These are phyloP conservation scores for Chytridium lagenaria DNA, from an alignment of 371 early-diverging fungal genomes.

Conservation along the genomic window DNA sequence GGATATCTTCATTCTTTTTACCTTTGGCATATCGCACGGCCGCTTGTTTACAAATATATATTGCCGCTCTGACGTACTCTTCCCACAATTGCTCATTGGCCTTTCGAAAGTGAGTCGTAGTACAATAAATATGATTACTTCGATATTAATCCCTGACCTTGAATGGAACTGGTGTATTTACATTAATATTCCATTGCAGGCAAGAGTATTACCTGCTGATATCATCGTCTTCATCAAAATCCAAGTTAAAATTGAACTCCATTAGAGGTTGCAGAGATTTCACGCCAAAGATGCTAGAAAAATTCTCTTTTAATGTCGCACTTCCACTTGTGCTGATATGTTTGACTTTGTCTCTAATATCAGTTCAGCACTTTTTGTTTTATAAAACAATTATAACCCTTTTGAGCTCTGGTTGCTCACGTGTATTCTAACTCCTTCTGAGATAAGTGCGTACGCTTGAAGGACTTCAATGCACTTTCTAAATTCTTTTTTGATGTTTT, in stretches of 20 bases:
- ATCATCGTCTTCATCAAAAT: conserved; percentile 7
- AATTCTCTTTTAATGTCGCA: conserved; percentile 66
- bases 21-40: conserved; percentile 84
- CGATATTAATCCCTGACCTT: conserved; percentile 23
- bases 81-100: conserved; percentile 56
- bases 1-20: no score
- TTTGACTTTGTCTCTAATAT: conserved; percentile 31
- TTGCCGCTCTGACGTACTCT: conserved; percentile 82
- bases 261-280: conserved; percentile 64
- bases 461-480: conserved; percentile 77
- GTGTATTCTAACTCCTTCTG: conserved; percentile 68
- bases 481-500: conserved; percentile 81
- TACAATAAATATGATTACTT: conserved; percentile 5
- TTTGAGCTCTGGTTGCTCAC: conserved; percentile 70
- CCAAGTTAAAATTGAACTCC: conserved; percentile 46
- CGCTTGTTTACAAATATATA: conserved; percentile 88
- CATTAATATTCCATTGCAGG: neutral
- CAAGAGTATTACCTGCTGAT: conserved; percentile 6
- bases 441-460: conserved; percentile 86
- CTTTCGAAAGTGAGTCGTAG: neutral
- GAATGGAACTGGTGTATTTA: conserved; percentile 10
- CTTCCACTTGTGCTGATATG: conserved; percentile 68
- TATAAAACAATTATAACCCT: conserved; percentile 49
- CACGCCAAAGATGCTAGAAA: conserved; percentile 76
- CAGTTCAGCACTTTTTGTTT: neutral